A percentile compares a stretch with the other conserved stretches of the same genome.
phyloP scores from a whole-genome alignment of 345 rosid genomes.

The Dimocarpus longan region DNA sequence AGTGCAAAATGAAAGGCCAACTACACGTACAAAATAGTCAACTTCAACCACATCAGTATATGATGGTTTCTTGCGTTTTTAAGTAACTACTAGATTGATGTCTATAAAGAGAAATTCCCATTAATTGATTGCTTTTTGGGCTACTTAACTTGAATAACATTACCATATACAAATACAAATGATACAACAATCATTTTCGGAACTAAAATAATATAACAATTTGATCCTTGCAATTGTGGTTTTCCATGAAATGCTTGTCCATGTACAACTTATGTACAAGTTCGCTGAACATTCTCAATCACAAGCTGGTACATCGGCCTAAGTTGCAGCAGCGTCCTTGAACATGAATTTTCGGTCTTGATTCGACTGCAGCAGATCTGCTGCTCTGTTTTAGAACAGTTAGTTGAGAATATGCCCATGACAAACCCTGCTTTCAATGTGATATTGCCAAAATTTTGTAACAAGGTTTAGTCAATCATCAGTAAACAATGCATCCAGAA shows the following conservation, averaged over 20 bases:
- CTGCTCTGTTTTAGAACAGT: constrained; percentile 8
- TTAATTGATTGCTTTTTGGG: background rate
- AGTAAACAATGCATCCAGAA: constrained; percentile 59
- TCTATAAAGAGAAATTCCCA: background rate
- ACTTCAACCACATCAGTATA: background rate
- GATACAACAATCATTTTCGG: background rate
- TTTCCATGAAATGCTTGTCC: constrained; percentile 5
- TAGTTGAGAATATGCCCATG: constrained; percentile 2
- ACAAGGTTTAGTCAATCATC: constrained; percentile 34
- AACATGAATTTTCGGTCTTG: background rate
- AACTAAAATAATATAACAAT: constrained; percentile 3
- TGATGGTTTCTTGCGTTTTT: constrained; percentile 11
- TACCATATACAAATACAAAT: constrained; percentile 1
- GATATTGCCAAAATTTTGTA: constrained; percentile 1
- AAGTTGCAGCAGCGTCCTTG: background rate
- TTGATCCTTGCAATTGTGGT: background rate
- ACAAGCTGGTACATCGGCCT: background rate
- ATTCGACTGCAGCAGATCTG: constrained; percentile 14
- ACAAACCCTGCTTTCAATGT: constrained; percentile 5
- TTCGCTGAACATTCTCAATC: background rate
- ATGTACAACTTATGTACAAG: background rate
- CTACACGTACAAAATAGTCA: constrained; percentile 8
- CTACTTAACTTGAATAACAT: background rate
- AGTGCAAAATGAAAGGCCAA: constrained; percentile 10
- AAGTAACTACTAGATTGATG: background rate